Conservation (phyloP, 2,329 filamentous ascomycete genomes). For the Pleurostoma richardsiae region DNA sequence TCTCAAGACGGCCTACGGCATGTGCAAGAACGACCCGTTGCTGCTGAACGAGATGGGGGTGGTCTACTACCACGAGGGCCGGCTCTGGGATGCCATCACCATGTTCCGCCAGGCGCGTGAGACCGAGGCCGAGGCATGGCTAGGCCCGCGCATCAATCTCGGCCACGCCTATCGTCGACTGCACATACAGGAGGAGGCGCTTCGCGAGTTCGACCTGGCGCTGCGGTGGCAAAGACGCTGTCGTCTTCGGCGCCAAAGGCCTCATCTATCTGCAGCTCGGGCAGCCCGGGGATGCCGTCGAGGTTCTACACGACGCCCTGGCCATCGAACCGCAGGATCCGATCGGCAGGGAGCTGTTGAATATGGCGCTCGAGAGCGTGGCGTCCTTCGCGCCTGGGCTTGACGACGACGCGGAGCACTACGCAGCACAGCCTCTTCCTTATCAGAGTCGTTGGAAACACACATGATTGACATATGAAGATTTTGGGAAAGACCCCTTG, state of each 20-base stretch:
- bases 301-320: conserved; percentile 78
- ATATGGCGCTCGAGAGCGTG: conserved; percentile 61
- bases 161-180: conserved; percentile 80
- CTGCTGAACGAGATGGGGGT: conserved; percentile 94
- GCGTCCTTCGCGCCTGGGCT: conserved; percentile 14
- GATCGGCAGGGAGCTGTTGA: conserved; percentile 73
- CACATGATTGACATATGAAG: too few species aligned
- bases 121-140: conserved; percentile 74
- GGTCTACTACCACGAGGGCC: conserved; percentile 88
- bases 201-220: conserved; percentile 82
- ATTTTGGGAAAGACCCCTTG: too few species aligned
- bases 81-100: conserved; percentile 67
- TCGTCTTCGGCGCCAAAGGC: conserved; percentile 77
- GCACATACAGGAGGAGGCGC: conserved; percentile 62
- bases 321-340: conserved; percentile 75
- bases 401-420: conserved; percentile 11
- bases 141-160: conserved; percentile 81
- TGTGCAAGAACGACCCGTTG: conserved; percentile 81
- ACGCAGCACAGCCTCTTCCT: too few species aligned
- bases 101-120: conserved; percentile 77
- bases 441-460: too few species aligned
- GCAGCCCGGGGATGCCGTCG: conserved; percentile 70
- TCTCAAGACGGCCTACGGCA: conserved; percentile 77
- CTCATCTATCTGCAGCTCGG: conserved; percentile 77
- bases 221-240: conserved; percentile 72